A percentile compares a stretch with the other conserved stretches of the same genome.
phyloP scores from a whole-genome alignment of 257 asterid genomes.

The Petrea volubilis region DNA sequence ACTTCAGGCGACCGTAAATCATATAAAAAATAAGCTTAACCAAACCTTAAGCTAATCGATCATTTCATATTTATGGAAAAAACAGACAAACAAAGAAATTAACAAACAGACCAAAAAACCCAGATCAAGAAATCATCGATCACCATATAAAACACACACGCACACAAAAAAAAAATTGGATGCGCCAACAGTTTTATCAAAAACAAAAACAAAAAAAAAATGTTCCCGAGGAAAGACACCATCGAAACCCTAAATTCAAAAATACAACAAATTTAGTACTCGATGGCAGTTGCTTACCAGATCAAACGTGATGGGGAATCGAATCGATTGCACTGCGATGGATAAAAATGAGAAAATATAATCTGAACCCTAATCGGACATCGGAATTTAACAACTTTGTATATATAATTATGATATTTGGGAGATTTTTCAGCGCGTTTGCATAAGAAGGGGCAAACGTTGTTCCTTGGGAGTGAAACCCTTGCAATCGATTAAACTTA shows the following conservation, averaged over 20 bases:
- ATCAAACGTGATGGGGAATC: constrained; percentile 1
- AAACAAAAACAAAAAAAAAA: neutral
- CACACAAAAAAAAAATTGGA: neutral
- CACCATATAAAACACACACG: too few relatives aligned
- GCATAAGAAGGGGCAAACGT: neutral
- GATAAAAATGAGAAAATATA: neutral
- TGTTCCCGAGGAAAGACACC: neutral
- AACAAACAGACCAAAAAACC: neutral
- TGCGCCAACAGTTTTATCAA: neutral
- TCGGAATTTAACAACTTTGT: neutral
- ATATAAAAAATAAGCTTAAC: neutral
- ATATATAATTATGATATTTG: neutral
- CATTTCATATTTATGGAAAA: neutral
- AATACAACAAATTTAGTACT: neutral
- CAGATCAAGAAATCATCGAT: constrained; percentile 5
- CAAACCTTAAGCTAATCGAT: constrained; percentile 1
- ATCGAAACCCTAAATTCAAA: constrained; percentile 5
- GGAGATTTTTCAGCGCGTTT: neutral
- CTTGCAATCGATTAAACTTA: too few relatives aligned
- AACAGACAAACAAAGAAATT: too few relatives aligned
- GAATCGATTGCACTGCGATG: neutral
- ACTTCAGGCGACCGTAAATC: constrained; percentile 2
- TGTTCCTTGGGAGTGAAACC: neutral
- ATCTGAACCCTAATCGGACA: constrained; percentile 25
- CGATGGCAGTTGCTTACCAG: constrained; percentile 24